These are phyloP conservation scores for Fistulifera solaris DNA, from an alignment of 108 stramenopile species.

Conservation along the genomic window DNA sequence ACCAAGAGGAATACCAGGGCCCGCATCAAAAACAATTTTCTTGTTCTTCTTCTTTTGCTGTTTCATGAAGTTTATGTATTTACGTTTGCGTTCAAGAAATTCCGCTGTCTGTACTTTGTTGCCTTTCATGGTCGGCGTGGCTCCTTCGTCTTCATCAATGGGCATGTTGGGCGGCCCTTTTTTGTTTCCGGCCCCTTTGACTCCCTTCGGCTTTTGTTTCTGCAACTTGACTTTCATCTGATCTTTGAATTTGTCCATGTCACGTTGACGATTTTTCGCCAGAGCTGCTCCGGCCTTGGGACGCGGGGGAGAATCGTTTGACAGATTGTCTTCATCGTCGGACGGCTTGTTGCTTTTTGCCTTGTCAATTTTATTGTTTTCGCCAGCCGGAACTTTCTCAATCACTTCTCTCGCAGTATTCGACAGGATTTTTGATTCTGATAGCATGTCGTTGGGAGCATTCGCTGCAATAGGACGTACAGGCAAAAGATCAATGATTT, in stretches of 20 bases:
- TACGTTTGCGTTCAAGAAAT: slow-evolving; percentile 8
- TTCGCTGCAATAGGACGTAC: too few species aligned
- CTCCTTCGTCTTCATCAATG: slow-evolving; percentile 1
- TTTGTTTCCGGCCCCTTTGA: slow-evolving; percentile 4
- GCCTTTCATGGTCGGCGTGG: slow-evolving; percentile 28
- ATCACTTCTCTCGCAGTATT: too few species aligned
- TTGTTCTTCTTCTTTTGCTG: slow-evolving; percentile 8
- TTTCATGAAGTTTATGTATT: slow-evolving; percentile 7
- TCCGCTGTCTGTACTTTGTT: slow-evolving; percentile 27
- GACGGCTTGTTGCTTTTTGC: slow-evolving; percentile 1
- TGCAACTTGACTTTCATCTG: slow-evolving; percentile 8
- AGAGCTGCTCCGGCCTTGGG: slow-evolving; percentile 6
- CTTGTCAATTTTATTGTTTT: too few species aligned
- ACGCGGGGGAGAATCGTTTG: background rate
- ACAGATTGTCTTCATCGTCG: slow-evolving; percentile 3
- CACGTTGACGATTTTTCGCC: slow-evolving; percentile 2
- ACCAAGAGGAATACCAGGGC: background rate
- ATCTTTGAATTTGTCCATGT: background rate
- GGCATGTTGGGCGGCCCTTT: background rate
- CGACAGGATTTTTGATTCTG: too few species aligned
- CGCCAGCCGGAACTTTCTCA: too few species aligned
- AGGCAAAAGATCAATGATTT: too few species aligned
- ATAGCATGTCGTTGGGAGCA: too few species aligned
- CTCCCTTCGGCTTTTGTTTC: slow-evolving; percentile 4
- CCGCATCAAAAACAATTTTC: background rate